Base-by-base conservation (phyloP, 2,329 filamentous ascomycete genomes). In the Cercospora beticola region DNA sequence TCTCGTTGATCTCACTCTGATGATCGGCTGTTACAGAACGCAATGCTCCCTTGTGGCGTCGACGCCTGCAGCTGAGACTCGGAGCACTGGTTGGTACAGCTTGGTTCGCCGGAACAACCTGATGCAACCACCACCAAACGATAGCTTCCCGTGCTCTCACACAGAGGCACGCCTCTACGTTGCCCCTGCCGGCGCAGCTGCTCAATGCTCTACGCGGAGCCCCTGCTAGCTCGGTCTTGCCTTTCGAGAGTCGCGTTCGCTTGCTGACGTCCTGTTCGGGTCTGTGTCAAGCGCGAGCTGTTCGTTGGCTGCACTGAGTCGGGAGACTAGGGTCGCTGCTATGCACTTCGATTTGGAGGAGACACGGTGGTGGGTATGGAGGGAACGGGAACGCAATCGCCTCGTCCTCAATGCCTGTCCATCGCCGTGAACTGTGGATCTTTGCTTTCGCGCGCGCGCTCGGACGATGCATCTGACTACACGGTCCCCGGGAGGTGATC, bases 141-240 rank as follows among this genome's bases (percentile, higher is more conserved):
- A 28, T 18, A 58, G 64, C 64, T 54, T 33, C 40, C 30, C 58
- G 54, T 54, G 36, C 60, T 40, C 65, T 30, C 65, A 49, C 58
- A 60, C 65, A 63, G 49, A 60, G 58, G 58, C 67, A 61, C 52
- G 67, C 60, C 52, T 65, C 60, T 61, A 33, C 60, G 56, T 57
- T 23, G 62, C 62, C 62, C 62, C 62, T 64, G 62, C 62, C 62
- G 62, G 62, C 52, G 28, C 60, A 58, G 62, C 52, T 59, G 62
- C 54, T 65, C 62, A 65, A 65, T 65, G 62, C 54, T 65, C 23
- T 65, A 43, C 62, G 62, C 57, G 62, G 31, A 65, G 62, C 52
- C 62, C 62, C 31, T 65, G 62, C 52, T 46, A 18, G 33, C 56
- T 59, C 31, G 28, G 56, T 59, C 56, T 31, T 59, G 56, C 56